Conservation (phyloP, 2,329 filamentous ascomycete genomes). For the Fusarium mangiferae region DNA sequence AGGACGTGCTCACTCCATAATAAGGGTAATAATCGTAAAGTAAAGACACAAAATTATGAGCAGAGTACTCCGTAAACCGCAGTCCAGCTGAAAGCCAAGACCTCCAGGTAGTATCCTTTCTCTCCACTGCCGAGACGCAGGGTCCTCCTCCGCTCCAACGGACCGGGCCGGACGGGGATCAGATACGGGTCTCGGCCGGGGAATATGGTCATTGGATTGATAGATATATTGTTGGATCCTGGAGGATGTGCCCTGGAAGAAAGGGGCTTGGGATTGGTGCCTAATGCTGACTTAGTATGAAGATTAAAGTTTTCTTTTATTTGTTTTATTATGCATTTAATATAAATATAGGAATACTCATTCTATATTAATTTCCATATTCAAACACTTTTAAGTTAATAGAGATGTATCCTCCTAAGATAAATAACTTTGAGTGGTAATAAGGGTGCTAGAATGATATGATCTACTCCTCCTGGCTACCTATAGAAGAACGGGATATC, state of each 20-base stretch:
- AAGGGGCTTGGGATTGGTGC: too few relatives aligned
- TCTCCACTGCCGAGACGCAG: background rate
- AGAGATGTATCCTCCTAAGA: background rate
- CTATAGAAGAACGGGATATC: background rate
- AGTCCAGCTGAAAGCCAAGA: background rate
- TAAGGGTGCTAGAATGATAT: too few relatives aligned
- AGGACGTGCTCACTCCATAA: background rate
- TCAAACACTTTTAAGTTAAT: too few relatives aligned
- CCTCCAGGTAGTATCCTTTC: background rate
- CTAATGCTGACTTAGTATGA: background rate
- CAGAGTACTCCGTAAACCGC: background rate
- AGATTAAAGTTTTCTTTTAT: too few relatives aligned
- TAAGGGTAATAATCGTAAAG: rapidly evolving
- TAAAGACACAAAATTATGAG: background rate
- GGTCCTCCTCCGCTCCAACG: background rate
- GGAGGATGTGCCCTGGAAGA: background rate
- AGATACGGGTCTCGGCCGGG: background rate
- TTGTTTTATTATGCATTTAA: too few relatives aligned
- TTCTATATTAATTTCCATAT: too few relatives aligned
- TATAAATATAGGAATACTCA: too few relatives aligned
- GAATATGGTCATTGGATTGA: background rate
- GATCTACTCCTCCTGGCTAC: background rate
- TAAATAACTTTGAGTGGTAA: background rate
- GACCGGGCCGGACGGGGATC: background rate
- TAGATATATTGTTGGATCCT: background rate